phyloP scores from a whole-genome alignment of 1,139 yeast genomes.

The Kodamaea alishanica region DNA sequence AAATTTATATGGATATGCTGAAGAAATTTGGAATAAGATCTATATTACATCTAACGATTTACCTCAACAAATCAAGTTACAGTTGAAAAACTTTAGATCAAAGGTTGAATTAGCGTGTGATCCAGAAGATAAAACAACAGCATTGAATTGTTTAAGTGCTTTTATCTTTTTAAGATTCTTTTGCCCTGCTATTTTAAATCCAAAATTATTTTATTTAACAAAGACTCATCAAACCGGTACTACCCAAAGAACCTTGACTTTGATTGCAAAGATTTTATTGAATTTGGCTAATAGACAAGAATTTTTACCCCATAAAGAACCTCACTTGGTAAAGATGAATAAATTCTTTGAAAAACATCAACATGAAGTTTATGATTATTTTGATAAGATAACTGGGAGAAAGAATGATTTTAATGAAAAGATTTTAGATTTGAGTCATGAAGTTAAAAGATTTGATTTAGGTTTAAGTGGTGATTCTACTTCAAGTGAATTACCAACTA shows the following conservation, averaged over 20 bases:
- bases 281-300: conserved; percentile 73
- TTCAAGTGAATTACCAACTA: conserved; percentile 59
- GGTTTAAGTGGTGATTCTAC: conserved; percentile 44
- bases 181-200: conserved; percentile 89
- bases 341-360: conserved; percentile 57
- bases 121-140: conserved; percentile 51
- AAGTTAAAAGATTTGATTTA: conserved; percentile 49
- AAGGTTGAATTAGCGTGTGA: conserved; percentile 61
- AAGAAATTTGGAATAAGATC: conserved; percentile 70
- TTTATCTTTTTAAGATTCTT: conserved; percentile 81
- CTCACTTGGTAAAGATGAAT: conserved; percentile 72
- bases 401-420: conserved; percentile 65
- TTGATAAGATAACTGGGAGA: conserved; percentile 68
- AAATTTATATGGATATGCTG: conserved; percentile 53
- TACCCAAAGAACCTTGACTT: conserved; percentile 72
- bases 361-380: conserved; percentile 59
- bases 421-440: conserved; percentile 54
- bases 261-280: conserved; percentile 77
- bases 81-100: conserved; percentile 54
- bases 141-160: conserved; percentile 74
- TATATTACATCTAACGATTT: conserved; percentile 68
- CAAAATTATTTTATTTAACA: conserved; percentile 74
- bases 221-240: conserved; percentile 66
- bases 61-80: conserved; percentile 65
- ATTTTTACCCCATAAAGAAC: conserved; percentile 77